phyloP scores from a whole-genome alignment of 495 filamentous ascomycete genomes.

The Neurospora sp. region DNA sequence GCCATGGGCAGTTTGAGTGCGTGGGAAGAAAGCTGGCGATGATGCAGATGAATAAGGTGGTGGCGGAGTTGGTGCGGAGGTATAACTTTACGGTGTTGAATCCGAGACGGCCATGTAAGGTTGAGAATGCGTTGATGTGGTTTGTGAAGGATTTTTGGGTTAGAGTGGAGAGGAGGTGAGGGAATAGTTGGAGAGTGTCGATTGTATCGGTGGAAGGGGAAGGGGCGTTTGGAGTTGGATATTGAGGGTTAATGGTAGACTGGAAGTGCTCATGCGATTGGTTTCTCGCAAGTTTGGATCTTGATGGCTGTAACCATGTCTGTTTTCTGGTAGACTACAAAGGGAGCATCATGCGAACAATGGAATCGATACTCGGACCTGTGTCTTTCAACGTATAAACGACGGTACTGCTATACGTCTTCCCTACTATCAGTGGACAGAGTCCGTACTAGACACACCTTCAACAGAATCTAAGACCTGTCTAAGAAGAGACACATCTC shows the following conservation, averaged over 20 bases:
- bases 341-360: not conserved
- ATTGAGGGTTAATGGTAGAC: not conserved
- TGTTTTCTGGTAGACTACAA: not conserved
- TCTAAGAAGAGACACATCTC: not conserved
- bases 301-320: not conserved
- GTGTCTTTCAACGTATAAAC: not conserved
- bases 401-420: not conserved
- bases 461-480: not conserved
- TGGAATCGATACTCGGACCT: not conserved
- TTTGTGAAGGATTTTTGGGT: constrained; percentile 14
- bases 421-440: not conserved
- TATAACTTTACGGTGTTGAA: constrained; percentile 9
- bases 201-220: not conserved
- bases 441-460: not conserved
- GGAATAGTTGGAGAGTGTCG: not conserved
- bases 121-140: constrained; percentile 10
- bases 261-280: not conserved
- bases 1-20: constrained; percentile 28
- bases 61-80: constrained; percentile 16
- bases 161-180: constrained; percentile 9
- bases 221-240: not conserved
- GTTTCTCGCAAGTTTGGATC: not conserved
- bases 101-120: constrained; percentile 20
- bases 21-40: constrained; percentile 28
- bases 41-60: constrained; percentile 41